Base-by-base conservation (phyloP, 2,329 filamentous ascomycete genomes). In the Geosmithia flava region DNA sequence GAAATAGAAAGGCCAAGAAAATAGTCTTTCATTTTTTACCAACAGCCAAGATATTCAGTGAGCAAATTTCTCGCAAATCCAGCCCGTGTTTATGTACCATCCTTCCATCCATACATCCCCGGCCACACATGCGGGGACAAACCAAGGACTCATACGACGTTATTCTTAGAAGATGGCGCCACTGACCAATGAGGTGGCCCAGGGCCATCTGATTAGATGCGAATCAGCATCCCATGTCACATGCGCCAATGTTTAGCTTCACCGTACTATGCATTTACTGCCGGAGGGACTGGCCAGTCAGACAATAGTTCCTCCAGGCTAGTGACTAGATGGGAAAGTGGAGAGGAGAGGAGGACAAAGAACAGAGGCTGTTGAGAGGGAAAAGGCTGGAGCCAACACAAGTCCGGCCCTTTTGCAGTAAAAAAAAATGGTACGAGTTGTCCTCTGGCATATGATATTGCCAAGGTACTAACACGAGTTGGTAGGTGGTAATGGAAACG, bases 201-300 rank as follows among this genome's bases (percentile, higher is more conserved):
- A 29, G 19, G 17, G 37, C 46, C 52, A 61, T 61, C 59, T 59
- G 54, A 60, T 60, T 54, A 58, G 55, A 56, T 56, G 11, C 33
- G 33, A 37, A 42, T 42, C 41, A 27, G 11, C 15, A 37, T 11
- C 33, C 33, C 3, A 37, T 37, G 33, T 37, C 33, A 37, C 33
- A 37, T 37, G 33, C 11, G 11, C 15, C 33, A 11, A 37, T 37
- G 3, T 13, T 37, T 37, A 16, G 33, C 15, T 37, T 11, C 33
- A 7, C 10, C 11, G 11, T 37, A 37, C 13, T 37, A 37, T 37
- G n/a, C 23, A 1, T 30, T 11, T 37, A 13, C 11, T 3, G 6
- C 33, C 33, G 10, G 15, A 37, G 11, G 15, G 11, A 37, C 33
- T 16, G 33, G 15, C 33, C 33, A 37, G 3, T 37, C 11, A 37